Evolutionary conservation across 1,284 basidiomycete species (phyloP).

Genomic region (Pascua guehoae): DNA sequence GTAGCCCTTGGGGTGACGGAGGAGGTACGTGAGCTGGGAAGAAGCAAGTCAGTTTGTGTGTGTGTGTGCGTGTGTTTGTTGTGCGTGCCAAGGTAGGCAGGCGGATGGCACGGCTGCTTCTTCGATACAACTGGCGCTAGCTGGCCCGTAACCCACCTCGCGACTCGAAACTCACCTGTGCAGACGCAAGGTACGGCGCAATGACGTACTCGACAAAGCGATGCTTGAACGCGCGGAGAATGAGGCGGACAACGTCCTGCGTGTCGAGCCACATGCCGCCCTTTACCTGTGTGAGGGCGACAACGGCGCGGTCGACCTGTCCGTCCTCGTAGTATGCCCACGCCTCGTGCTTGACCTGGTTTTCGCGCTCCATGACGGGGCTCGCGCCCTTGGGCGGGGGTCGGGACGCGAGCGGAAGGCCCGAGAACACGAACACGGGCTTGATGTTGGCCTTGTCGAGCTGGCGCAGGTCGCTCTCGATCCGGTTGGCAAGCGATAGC

Average conservation of each 20-base stretch:
- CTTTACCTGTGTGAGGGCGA: constrained; percentile 70
- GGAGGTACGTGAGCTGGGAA: constrained; percentile 80
- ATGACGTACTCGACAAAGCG: constrained; percentile 94
- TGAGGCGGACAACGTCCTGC: constrained; percentile 88
- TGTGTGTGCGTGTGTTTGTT: too few species aligned
- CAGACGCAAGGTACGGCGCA: constrained; percentile 90
- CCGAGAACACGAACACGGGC: constrained; percentile 95
- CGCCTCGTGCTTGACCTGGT: constrained; percentile 58
- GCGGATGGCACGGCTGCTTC: too few species aligned
- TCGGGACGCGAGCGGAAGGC: constrained; percentile 58
- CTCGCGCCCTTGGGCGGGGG: constrained; percentile 64
- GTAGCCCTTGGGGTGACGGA: constrained; percentile 88
- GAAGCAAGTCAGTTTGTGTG: constrained; percentile 1
- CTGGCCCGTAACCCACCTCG: too few species aligned
- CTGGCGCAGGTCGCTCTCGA: constrained; percentile 84
- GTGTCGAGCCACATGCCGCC: constrained; percentile 58
- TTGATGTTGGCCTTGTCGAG: constrained; percentile 91
- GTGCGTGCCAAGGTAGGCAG: neutral
- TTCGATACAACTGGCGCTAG: too few species aligned
- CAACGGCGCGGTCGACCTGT: constrained; percentile 78
- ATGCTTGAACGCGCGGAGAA: constrained; percentile 89
- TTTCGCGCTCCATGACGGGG: constrained; percentile 51
- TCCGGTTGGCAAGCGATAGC: constrained; percentile 74
- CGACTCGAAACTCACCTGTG: constrained; percentile 63
- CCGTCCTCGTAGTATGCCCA: constrained; percentile 88